Base-by-base conservation (phyloP, 805 yeast species). In the Zygosaccharomyces bisporus region DNA sequence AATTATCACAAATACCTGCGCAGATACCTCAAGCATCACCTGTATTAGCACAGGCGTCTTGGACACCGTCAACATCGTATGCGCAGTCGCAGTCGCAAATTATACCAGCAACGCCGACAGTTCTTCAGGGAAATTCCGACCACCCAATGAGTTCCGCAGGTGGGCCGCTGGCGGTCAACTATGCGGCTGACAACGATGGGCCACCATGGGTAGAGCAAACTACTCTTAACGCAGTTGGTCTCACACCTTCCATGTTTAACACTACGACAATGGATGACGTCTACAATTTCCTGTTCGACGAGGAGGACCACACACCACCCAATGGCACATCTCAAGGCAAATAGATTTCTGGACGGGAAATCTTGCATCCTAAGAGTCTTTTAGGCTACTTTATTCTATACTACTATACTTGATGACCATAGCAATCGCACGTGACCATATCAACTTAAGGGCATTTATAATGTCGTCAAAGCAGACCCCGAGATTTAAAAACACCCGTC, bases 211-310 rank as follows among this genome's bases (percentile, higher is more conserved):
- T 39, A 9, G 60, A 55, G 23, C 53, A 46, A 32, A 44, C 54
- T 21, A 51, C 58, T 13, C 39, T 41, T 12, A 56, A 50, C 35
- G 43, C 52, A 6, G 36, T 55, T 9, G 55, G 55, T 4, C 39
- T 44, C 14, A 45, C 54, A 2, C 48, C 50, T n/a, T 52, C 55
- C 8, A 47, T 54, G 41, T 60, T 58, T 33, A 57, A 58, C 35
- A 60, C 65, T 1, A 60, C 65, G 3, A 60, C 65, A 3, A 58
- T 60, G 61, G 63, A 60, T 44, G 63, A 60, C 39, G 58, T 60
- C 10, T 57, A 57, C 39, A 60, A 56, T 31, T 59, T 56, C 29
- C 45, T 59, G 34, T 60, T 60, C 33, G 61, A 60, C 34, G 58
- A 55, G 18, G 51, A 47, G 10, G 49, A 43, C 8, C 33, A 37